Evolutionary conservation across 2,329 filamentous ascomycete genomes (phyloP).

Genomic region (Diaporthe ampelina): DNA sequence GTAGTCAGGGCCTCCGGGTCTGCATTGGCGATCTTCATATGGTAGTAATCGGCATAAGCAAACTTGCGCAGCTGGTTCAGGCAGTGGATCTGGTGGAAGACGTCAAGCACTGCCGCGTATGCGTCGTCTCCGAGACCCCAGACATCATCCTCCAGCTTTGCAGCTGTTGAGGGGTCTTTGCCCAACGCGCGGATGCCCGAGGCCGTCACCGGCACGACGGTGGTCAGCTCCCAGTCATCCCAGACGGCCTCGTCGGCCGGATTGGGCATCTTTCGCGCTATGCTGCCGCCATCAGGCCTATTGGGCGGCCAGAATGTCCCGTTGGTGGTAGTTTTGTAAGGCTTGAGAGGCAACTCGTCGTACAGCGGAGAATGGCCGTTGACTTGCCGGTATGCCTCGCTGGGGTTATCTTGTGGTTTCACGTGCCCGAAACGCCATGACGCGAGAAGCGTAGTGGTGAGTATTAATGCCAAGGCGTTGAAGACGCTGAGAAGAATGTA

Average conservation of each 20-base stretch:
- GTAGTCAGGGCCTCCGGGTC: slow-evolving; percentile 30
- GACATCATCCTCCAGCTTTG: slow-evolving; percentile 47
- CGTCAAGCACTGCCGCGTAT: slow-evolving; percentile 50
- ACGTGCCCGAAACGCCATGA: background rate
- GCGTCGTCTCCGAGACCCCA: slow-evolving; percentile 52
- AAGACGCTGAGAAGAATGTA: background rate
- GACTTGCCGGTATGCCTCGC: background rate
- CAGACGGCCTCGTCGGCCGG: slow-evolving; percentile 47
- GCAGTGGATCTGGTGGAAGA: slow-evolving; percentile 52
- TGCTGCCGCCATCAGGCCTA: slow-evolving; percentile 1
- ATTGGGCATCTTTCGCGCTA: slow-evolving; percentile 46
- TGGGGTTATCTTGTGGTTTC: background rate
- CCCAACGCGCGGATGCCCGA: slow-evolving; percentile 49
- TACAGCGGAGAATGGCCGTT: slow-evolving; percentile 17
- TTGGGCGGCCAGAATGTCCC: slow-evolving; percentile 22
- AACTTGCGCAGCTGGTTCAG: slow-evolving; percentile 50
- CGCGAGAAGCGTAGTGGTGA: background rate
- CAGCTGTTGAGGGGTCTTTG: slow-evolving; percentile 48
- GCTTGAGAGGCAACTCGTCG: background rate
- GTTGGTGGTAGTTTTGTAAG: slow-evolving; percentile 21
- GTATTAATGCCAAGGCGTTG: background rate
- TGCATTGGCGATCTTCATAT: slow-evolving; percentile 42
- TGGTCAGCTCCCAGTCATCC: slow-evolving; percentile 49
- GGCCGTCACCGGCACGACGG: slow-evolving; percentile 47
- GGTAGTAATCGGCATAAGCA: slow-evolving; percentile 47